A percentile compares a stretch with the other conserved stretches of the same genome.
phyloP scores from a whole-genome alignment of 495 filamentous ascomycete species.

The Daldinia decipiens region DNA sequence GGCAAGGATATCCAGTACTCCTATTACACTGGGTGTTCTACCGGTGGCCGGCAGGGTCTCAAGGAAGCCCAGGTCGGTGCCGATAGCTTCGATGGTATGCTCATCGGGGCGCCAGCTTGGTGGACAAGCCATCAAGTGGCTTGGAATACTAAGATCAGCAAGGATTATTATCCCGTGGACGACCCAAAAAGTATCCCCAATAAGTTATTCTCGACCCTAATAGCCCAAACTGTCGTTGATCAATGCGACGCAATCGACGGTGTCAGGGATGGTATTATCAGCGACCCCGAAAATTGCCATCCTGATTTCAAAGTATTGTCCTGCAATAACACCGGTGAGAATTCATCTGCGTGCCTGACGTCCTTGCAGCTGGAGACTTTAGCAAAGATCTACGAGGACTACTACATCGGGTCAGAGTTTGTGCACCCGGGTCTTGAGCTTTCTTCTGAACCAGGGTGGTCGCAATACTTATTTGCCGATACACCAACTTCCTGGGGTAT shows the following conservation, averaged over 20 bases:
- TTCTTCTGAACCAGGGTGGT: constrained; percentile 50
- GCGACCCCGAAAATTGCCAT: constrained; percentile 64
- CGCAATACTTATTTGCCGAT: constrained; percentile 3
- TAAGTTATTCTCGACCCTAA: constrained; percentile 56
- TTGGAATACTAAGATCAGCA: constrained; percentile 48
- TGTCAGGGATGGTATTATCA: constrained; percentile 69
- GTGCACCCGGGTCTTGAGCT: constrained; percentile 59
- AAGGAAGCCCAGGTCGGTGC: constrained; percentile 59
- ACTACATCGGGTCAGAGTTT: constrained; percentile 55
- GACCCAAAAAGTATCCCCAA: constrained; percentile 61
- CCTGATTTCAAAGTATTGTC: constrained; percentile 61
- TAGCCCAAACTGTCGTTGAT: constrained; percentile 62
- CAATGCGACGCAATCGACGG: constrained; percentile 75
- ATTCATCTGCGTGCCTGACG: constrained; percentile 61
- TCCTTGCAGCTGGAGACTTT: constrained; percentile 62
- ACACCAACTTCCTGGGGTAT: constrained; percentile 43
- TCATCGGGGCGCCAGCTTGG: constrained; percentile 64
- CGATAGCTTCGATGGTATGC: constrained; percentile 69
- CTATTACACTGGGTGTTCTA: constrained; percentile 67
- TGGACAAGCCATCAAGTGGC: constrained; percentile 58
- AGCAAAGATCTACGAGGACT: constrained; percentile 61
- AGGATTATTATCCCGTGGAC: constrained; percentile 50
- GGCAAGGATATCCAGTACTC: constrained; percentile 48
- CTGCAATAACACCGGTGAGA: constrained; percentile 52
- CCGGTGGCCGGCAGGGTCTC: constrained; percentile 65